phyloP scores from a whole-genome alignment of 225 moss, liverwort and hornwort species.

The Climacium dendroides region DNA sequence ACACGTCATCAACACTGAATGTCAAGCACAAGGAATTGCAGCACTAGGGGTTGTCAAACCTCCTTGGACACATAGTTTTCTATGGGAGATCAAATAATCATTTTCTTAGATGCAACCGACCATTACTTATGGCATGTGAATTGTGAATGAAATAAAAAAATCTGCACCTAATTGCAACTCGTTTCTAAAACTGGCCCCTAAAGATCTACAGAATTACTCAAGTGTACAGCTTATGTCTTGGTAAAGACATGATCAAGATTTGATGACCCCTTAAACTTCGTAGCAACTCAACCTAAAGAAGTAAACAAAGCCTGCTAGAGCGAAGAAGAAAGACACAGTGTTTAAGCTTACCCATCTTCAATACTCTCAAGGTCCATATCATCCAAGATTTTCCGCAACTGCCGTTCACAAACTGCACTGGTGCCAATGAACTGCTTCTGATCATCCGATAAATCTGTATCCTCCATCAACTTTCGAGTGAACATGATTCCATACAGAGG shows the following conservation, averaged over 20 bases:
- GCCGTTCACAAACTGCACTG: constrained; percentile 32
- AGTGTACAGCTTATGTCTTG: neutral
- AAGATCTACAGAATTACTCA: neutral
- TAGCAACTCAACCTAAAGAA: neutral
- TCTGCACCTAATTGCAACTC: neutral
- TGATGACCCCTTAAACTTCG: neutral
- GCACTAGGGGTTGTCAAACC: neutral
- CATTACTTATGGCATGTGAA: neutral
- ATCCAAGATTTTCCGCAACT: constrained; percentile 43
- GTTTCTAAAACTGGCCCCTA: neutral
- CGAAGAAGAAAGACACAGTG: neutral
- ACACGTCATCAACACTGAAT: neutral
- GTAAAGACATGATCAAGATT: neutral
- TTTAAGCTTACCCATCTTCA: constrained; percentile 34
- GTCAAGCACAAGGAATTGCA: neutral
- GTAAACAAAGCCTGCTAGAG: neutral
- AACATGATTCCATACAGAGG: constrained; percentile 46
- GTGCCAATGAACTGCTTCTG: constrained; percentile 33
- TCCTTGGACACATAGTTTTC: too few relatives aligned
- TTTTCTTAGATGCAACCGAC: too few relatives aligned
- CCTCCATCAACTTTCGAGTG: constrained; percentile 39
- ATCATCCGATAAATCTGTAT: constrained; percentile 31
- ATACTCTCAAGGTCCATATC: constrained; percentile 50
- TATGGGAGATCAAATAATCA: neutral
- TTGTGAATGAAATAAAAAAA: neutral